A percentile compares a stretch with the other conserved stretches of the same genome.
Evolutionary conservation across 2,329 filamentous ascomycete species (phyloP).

Genomic region (Grosmannia huntii): DNA sequence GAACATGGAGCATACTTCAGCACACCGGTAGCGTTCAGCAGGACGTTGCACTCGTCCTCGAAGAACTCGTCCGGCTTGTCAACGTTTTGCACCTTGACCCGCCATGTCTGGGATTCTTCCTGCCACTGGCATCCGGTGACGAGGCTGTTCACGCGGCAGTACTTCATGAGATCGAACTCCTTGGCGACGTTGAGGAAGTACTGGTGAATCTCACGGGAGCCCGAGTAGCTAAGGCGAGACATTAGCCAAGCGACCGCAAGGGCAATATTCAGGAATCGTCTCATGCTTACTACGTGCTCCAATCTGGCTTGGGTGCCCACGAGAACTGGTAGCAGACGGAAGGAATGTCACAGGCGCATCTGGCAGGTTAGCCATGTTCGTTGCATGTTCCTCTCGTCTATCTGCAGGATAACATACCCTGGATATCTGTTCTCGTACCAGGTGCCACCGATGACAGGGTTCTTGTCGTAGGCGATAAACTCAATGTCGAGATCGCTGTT

Average conservation of each 20-base stretch:
- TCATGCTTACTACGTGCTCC: constrained; percentile 28
- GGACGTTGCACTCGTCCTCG: constrained; percentile 30
- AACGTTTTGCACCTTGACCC: not conserved
- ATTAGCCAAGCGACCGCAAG: not conserved
- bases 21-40: constrained; percentile 35
- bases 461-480: constrained; percentile 32
- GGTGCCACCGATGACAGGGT: constrained; percentile 31
- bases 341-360: constrained; percentile 15
- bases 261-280: not conserved
- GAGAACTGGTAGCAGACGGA: constrained; percentile 14
- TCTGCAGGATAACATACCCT: constrained; percentile 2
- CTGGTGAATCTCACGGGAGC: constrained; percentile 27
- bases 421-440: constrained; percentile 35
- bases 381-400: no score
- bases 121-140: constrained; percentile 4
- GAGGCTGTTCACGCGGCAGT: not conserved
- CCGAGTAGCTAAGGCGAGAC: constrained; percentile 26
- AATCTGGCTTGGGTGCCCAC: constrained; percentile 39
- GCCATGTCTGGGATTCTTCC: constrained; percentile 1
- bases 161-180: constrained; percentile 4
- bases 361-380: no score
- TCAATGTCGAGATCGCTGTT: constrained; percentile 10
- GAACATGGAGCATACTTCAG: constrained; percentile 23
- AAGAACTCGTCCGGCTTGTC: constrained; percentile 1
- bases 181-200: constrained; percentile 6